These are phyloP conservation scores for Aspergillus viridinutans DNA, from an alignment of 2,329 filamentous ascomycete genomes.

Conservation along the genomic window DNA sequence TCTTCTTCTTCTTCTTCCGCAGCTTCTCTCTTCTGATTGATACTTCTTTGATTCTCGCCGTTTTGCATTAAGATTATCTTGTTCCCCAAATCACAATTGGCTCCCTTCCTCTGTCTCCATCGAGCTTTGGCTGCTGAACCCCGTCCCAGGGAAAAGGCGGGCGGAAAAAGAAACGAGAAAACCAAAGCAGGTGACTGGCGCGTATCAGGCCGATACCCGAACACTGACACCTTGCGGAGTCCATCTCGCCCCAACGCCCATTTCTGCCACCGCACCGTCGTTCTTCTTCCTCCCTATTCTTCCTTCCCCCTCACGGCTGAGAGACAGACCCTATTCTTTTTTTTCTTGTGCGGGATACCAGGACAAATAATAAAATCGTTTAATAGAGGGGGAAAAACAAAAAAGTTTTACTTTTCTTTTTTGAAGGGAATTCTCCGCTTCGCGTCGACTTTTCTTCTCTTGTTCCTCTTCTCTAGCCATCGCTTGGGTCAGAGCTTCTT, in stretches of 20 bases:
- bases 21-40: constrained; percentile 12
- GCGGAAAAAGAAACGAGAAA: not conserved
- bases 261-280: not conserved
- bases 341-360: not conserved
- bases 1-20: constrained; percentile 25
- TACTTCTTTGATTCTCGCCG: not conserved
- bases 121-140: not conserved
- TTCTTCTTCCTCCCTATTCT: constrained; percentile 4
- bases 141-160: not conserved
- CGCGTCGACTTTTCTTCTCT: constrained; percentile 4
- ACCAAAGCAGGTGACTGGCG: not conserved
- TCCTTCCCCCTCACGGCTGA: constrained; percentile 1
- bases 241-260: not conserved
- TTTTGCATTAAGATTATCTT: not conserved
- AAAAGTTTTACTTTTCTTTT: constrained; percentile 4
- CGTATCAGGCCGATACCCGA: not conserved
- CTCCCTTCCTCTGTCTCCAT: not conserved
- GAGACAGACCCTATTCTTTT: not conserved
- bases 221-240: not conserved
- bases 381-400: not conserved
- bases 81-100: not conserved
- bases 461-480: constrained; percentile 4
- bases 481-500: constrained; percentile 1
- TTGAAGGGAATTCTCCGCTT: not conserved
- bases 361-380: not conserved